Evolutionary conservation across 2,329 filamentous ascomycete species (phyloP), one percentile per base, ranked within the genome.

Genomic region (Huntiella abstrusa): DNA sequence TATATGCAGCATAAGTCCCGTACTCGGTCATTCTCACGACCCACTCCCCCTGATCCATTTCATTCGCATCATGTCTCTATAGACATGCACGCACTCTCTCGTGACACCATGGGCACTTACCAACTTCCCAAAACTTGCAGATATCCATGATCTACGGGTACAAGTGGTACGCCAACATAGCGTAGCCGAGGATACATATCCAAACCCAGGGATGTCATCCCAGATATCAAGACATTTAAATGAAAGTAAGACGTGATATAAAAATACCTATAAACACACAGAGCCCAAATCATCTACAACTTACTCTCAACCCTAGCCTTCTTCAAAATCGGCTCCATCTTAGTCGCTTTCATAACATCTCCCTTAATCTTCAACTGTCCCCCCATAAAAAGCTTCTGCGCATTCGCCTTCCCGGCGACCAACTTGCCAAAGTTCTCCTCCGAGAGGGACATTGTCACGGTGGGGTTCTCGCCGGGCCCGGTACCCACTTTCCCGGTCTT

Each of bases 311-410:
- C 70, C 68, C 85, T 80, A 34, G 83, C 82, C 71, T 86, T 91
- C 72, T 85, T 86, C 53, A 94, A 67, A 57, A 96, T 81, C 36
- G 85, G 83, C 65, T 95, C 86, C 65, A 95, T 76, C 77, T 92
- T 94, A 51, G 87, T 95, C 34, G 91, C 83, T 75, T 95, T 95
- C 88, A 96, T 96, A 51, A 96, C 77, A 62, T 96, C 86, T 52
- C 91, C 91, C 76, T 86, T 92, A 61, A 96, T 76, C 82, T 96
- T 98, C 59, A 98, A 71, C 73, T 94, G 95, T 57, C 91, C 91
- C n/a, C 75, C 75, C 88, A 98, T 96, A 68, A 96, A 95, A 53
- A 98, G 68, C 55, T 80, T 78, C 71, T 98, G 91, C 48, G 91
- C 86, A 60, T 95, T 94, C 56, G 83, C 85, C 69, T 92, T 85